Evolutionary conservation across 495 filamentous ascomycete genomes (phyloP).

Genomic region (Hypomontagnella submonticulosa): DNA sequence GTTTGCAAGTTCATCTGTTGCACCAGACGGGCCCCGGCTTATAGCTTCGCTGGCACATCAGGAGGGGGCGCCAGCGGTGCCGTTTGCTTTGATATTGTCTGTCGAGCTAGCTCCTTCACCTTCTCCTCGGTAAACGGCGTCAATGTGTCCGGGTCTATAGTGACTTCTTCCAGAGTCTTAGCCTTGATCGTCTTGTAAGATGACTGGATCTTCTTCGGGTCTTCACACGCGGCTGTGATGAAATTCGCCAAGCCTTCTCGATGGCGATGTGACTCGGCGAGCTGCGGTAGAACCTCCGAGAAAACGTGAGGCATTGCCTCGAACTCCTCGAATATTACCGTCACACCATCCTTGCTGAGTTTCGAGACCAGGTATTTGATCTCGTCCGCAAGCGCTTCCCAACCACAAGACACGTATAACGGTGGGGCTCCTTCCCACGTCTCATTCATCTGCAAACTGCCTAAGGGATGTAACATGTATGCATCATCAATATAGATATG

Average conservation of each 20-base stretch:
- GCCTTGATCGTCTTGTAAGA: slow-evolving; percentile 65
- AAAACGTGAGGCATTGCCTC: slow-evolving; percentile 95
- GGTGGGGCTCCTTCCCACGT: slow-evolving; percentile 78
- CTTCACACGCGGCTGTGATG: slow-evolving; percentile 56
- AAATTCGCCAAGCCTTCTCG: slow-evolving; percentile 70
- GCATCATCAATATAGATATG: slow-evolving; percentile 74
- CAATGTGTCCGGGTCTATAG: slow-evolving; percentile 63
- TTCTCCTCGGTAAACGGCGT: slow-evolving; percentile 64
- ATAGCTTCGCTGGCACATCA: slow-evolving; percentile 62
- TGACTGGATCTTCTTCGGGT: slow-evolving; percentile 53
- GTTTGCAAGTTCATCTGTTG: too few species aligned
- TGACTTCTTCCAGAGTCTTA: slow-evolving; percentile 63
- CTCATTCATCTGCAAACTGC: slow-evolving; percentile 71
- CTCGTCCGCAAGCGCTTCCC: slow-evolving; percentile 84
- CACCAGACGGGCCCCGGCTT: slow-evolving; percentile 8
- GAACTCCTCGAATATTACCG: slow-evolving; percentile 76
- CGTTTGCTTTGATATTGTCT: slow-evolving; percentile 54
- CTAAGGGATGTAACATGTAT: slow-evolving; percentile 78
- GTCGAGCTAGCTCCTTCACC: slow-evolving; percentile 61
- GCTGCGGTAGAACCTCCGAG: slow-evolving; percentile 67
- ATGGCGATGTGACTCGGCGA: slow-evolving; percentile 61
- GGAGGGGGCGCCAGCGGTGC: slow-evolving; percentile 44
- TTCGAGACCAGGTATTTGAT: slow-evolving; percentile 68
- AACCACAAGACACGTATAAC: slow-evolving; percentile 76
- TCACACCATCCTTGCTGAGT: slow-evolving; percentile 69